phyloP scores from a whole-genome alignment of 2,329 filamentous ascomycete genomes.

The Remersonia thermophila region DNA sequence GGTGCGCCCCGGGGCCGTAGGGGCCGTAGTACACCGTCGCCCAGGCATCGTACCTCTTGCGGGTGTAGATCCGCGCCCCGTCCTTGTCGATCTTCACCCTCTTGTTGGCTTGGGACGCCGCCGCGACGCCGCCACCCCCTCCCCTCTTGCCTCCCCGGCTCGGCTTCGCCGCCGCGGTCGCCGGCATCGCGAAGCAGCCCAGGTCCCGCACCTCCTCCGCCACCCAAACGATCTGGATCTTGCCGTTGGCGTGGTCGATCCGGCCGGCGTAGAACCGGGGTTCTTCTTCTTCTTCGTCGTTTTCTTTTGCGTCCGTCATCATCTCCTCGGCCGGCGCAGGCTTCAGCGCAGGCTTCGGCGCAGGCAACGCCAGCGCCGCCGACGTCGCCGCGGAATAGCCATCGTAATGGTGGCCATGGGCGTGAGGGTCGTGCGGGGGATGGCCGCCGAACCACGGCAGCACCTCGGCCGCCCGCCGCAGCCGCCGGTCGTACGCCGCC shows the following conservation, averaged over 20 bases:
- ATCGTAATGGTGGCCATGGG: too few relatives aligned
- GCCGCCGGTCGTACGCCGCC: too few relatives aligned
- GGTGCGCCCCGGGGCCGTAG: not conserved
- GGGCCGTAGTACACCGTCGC: not conserved
- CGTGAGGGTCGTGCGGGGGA: not conserved
- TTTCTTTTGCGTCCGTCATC: too few relatives aligned
- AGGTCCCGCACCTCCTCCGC: conserved; percentile 6
- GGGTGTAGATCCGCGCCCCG: conserved; percentile 2
- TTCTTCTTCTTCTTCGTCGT: too few relatives aligned
- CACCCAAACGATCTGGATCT: conserved; percentile 10
- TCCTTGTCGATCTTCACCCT: conserved; percentile 2
- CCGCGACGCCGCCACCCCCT: not conserved
- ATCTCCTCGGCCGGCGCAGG: too few relatives aligned
- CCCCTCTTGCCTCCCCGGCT: not conserved
- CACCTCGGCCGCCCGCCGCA: too few relatives aligned
- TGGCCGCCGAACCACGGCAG: too few relatives aligned
- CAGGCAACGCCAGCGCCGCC: not conserved
- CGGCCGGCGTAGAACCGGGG: not conserved
- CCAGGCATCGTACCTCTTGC: conserved; percentile 11
- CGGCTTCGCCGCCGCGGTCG: not conserved
- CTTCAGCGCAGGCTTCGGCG: too few relatives aligned
- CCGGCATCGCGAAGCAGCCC: not conserved
- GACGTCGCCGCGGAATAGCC: not conserved
- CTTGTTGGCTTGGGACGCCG: not conserved
- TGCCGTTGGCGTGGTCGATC: not conserved